Conservation (phyloP, 1,284 basidiomycete species). For the Naganishia sp. region DNA sequence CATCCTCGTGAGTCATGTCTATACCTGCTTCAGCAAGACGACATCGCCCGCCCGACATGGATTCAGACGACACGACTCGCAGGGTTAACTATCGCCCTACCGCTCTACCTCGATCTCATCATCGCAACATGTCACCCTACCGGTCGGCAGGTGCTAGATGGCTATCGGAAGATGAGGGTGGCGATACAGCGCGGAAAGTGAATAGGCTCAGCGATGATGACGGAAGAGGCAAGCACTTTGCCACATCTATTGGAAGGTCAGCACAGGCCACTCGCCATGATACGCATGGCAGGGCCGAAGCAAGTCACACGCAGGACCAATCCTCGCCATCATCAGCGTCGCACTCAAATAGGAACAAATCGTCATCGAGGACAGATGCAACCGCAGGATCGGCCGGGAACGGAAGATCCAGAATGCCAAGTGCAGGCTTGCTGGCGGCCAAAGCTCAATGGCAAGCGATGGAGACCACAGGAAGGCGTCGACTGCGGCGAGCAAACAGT, state of each 20-base stretch:
- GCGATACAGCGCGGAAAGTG: slow-evolving; percentile 29
- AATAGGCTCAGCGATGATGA: slow-evolving; percentile 10
- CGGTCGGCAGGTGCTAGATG: slow-evolving; percentile 36
- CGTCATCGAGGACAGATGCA: not conserved
- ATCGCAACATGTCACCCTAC: slow-evolving; percentile 21
- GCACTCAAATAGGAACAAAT: not conserved
- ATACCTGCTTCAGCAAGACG: slow-evolving; percentile 20
- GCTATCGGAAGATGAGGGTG: slow-evolving; percentile 48
- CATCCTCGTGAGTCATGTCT: not conserved
- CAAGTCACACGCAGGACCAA: not conserved
- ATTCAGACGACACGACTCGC: slow-evolving; percentile 21
- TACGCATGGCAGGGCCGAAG: no score
- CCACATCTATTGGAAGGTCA: not conserved
- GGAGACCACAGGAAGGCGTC: slow-evolving; percentile 6
- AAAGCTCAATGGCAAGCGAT: slow-evolving; percentile 32
- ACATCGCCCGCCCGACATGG: slow-evolving; percentile 22
- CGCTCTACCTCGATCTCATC: slow-evolving; percentile 27
- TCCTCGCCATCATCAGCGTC: not conserved
- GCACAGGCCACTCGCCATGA: not conserved
- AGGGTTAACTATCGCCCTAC: slow-evolving; percentile 33
- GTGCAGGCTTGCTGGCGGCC: slow-evolving; percentile 26
- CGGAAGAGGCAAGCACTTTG: slow-evolving; percentile 10
- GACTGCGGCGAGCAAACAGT: slow-evolving; percentile 23
- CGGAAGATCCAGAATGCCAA: slow-evolving; percentile 6
- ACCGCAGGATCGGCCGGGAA: slow-evolving; percentile 1